A percentile compares a stretch with the other conserved stretches of the same genome.
These are phyloP conservation scores for Yamadazyma sp. DNA, from an alignment of 1,139 yeast genomes.

Conservation along the genomic window DNA sequence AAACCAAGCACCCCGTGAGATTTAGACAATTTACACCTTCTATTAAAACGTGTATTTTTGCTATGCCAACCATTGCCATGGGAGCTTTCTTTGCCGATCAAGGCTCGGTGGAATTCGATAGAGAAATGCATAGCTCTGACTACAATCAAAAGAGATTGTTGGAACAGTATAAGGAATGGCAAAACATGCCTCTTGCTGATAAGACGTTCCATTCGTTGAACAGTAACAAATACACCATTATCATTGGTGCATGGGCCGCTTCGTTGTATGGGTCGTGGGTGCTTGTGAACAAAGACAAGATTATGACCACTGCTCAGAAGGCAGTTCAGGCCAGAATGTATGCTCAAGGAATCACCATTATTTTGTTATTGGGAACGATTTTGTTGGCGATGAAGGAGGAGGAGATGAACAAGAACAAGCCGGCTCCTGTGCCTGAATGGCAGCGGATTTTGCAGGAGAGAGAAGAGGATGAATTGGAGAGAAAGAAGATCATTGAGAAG, in stretches of 20 bases:
- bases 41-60: conserved; percentile 39
- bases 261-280: conserved; percentile 85
- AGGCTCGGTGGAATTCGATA: conserved; percentile 50
- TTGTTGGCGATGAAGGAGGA: conserved; percentile 65
- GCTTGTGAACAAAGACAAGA: conserved; percentile 69
- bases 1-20: conserved; percentile 32
- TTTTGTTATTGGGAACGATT: conserved; percentile 61
- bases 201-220: conserved; percentile 46
- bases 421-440: conserved; percentile 44
- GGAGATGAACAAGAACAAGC: conserved; percentile 38
- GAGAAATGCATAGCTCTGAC: conserved; percentile 36
- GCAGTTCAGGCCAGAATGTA: conserved; percentile 93
- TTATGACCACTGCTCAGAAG: conserved; percentile 79
- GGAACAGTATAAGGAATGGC: conserved; percentile 55
- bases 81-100: conserved; percentile 49
- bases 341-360: conserved; percentile 80
- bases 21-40: conserved; percentile 38
- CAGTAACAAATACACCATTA: conserved; percentile 71
- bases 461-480: conserved; percentile 23
- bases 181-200: conserved; percentile 41
- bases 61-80: conserved; percentile 42
- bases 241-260: conserved; percentile 82
- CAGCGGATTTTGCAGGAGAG: conserved; percentile 27
- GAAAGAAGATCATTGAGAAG: conserved; percentile 8
- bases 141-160: conserved; percentile 33